Evolutionary conservation across 2,329 filamentous ascomycete species (phyloP), one percentile per base, ranked within the genome.

Genomic region (Colletotrichum paranaense): DNA sequence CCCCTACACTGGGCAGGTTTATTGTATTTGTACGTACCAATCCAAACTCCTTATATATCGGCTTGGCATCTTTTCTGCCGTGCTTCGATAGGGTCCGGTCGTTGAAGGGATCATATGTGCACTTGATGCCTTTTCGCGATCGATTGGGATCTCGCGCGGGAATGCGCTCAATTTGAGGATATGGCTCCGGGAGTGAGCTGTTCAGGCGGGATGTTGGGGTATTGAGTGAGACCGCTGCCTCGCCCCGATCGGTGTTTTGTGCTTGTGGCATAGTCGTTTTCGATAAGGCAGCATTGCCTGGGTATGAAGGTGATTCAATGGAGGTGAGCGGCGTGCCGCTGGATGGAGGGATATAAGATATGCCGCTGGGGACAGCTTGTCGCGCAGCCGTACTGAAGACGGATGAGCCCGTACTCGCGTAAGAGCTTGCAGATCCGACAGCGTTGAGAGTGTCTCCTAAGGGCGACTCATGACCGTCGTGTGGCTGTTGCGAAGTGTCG

Each of bases 401-500:
- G 67, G 94, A 94, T 57, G 92, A 94, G 63, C 88, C 88, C 67
- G 91, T 90, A 84, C 92, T 95, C 70, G 89, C 87, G 79, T 92
- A 88, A 70, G 93, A 95, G 83, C 91, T 94, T 69, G 92, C 90
- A 63, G 93, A 95, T 78, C 90, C 92, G 77, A 92, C 88, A 75
- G 90, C 92, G 81, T 92, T 93, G 79, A 93, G 88, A 66, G 92
- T 88, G 78, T 95, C 92, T 81, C 90, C 90, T 77, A 89, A 85
- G 72, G 86, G 80, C 75, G 87, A 89, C 76, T 91, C 91, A 84
- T 83, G 86, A 78, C 90, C 90, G 83, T 92, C 90, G 76, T 81
- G 79, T 67, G 79, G 77, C 60, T 80, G 80, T 75, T 80, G 84
- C 76, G 81, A 79, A 76, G 79, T 78, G 77, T 84, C 82, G 77